Base-by-base conservation (phyloP, 352 stramenopile species). In the Aphanomyces euteiches region DNA sequence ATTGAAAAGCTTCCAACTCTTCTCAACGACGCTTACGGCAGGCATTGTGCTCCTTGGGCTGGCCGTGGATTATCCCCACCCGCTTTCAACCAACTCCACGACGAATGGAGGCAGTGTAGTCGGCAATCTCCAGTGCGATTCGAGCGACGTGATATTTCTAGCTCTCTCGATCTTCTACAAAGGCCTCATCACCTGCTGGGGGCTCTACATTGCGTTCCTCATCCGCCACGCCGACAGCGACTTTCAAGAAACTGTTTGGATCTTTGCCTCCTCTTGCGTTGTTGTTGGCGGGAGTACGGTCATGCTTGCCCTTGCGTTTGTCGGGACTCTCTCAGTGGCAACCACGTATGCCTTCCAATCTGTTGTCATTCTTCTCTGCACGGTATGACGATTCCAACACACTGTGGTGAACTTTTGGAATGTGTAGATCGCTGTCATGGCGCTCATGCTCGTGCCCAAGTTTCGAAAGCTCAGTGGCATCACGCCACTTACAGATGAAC, bases 171-270 rank as follows among this genome's bases (percentile, higher is more conserved):
- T 87, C 37, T 87, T 88, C 59, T 87, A 76, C 75, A 87, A 88
- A 34, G 67, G 75, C 0, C 78, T 87, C 8, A 5, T 87, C 53
- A 72, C 85, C 21, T 74, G 81, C 15, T 1, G 74, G 10, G 79
- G 77, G 0, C 66, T 87, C 8, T 87, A 82, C 56, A 34, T 86
- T 8, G 84, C 78, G 40, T 87, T 87, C 58, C 43, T 87, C 2
- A 89, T 87, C 63, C 80, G 79, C 15, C 78, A 85, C 21, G 82
- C 86, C 19, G 85, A 79, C 36, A 67, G 76, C 0, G 81, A 89
- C 66, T 89, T 89, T 61, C 83, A 90, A 48, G 81, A 90, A 41
- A 79, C 81, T 4, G 76, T 84, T 65, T 89, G 83, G 83, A 89
- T 85, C 47, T 84, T 88, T 58, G 74, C 66, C 0, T 84, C 82